A percentile compares a stretch with the other conserved stretches of the same genome.
These are phyloP conservation scores for Myxozyma sirexii DNA, from an alignment of 805 yeast species.

Conservation along the genomic window DNA sequence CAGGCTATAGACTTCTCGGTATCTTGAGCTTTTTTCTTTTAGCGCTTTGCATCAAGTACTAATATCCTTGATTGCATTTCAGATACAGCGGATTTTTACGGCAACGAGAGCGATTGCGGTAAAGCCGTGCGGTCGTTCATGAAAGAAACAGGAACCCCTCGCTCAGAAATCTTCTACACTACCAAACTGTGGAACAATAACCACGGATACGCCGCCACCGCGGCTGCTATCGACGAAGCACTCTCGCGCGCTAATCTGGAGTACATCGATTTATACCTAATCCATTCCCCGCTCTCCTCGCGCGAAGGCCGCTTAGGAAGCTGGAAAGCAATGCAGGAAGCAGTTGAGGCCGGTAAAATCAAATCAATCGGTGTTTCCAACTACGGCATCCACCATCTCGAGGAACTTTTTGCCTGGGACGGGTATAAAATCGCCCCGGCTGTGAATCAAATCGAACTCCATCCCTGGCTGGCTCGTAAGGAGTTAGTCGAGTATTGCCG, in stretches of 20 bases:
- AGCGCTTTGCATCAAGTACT: neutral
- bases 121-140: slow-evolving; percentile 60
- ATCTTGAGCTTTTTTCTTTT: neutral
- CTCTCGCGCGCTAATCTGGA: slow-evolving; percentile 55
- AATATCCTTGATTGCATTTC: neutral
- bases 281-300: slow-evolving; percentile 53
- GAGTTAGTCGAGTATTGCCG: slow-evolving; percentile 51
- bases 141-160: slow-evolving; percentile 54
- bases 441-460: slow-evolving; percentile 66
- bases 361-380: slow-evolving; percentile 66
- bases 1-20: slow-evolving; percentile 73
- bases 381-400: slow-evolving; percentile 58
- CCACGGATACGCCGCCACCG: slow-evolving; percentile 61
- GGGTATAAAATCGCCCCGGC: slow-evolving; percentile 59
- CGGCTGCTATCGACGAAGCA: slow-evolving; percentile 59
- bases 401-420: slow-evolving; percentile 54
- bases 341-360: slow-evolving; percentile 54
- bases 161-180: slow-evolving; percentile 62
- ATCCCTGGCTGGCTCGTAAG: slow-evolving; percentile 53
- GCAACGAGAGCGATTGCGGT: slow-evolving; percentile 64
- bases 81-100: slow-evolving; percentile 66
- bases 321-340: slow-evolving; percentile 61
- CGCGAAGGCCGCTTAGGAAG: slow-evolving; percentile 48
- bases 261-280: slow-evolving; percentile 73
- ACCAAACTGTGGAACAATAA: slow-evolving; percentile 75